Evolutionary conservation across 768 basidiomycete genomes (phyloP).

Genomic region (Russula griseocarnosa): DNA sequence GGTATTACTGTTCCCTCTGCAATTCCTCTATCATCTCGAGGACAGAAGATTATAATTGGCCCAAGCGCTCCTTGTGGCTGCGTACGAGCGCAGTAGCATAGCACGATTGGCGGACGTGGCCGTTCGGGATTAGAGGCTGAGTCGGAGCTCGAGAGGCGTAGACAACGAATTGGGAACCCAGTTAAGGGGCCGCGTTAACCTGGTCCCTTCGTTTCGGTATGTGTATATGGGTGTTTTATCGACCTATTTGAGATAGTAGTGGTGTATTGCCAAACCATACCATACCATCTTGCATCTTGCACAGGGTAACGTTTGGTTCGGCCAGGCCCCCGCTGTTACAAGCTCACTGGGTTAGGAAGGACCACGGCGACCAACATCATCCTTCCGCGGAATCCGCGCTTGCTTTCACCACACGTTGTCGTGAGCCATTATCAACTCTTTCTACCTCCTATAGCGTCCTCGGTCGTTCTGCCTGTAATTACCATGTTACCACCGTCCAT

Average conservation of each 20-base stretch:
- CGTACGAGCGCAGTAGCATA: conserved; percentile 59
- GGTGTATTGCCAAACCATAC: background rate
- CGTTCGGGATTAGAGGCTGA: conserved; percentile 54
- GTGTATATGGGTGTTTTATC: no score
- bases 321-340: background rate
- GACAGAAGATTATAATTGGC: conserved; percentile 51
- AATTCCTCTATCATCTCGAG: background rate
- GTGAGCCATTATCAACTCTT: no score
- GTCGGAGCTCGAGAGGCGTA: conserved; percentile 45
- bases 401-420: no score
- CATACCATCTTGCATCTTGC: no score
- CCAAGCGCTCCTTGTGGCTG: conserved; percentile 48
- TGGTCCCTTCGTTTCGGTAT: no score
- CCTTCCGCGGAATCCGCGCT: no score
- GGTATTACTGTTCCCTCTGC: background rate
- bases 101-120: conserved; percentile 52
- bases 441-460: no score
- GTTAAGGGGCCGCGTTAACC: background rate
- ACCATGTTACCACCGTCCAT: conserved; percentile 31
- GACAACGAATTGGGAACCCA: conserved; percentile 30
- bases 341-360: no score
- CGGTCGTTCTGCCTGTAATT: no score
- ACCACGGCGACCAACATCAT: no score
- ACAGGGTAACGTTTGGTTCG: background rate
- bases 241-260: background rate